A percentile compares a stretch with the other conserved stretches of the same genome.
Evolutionary conservation across 1,284 basidiomycete genomes (phyloP).

Genomic region (Kwoniella shivajii): DNA sequence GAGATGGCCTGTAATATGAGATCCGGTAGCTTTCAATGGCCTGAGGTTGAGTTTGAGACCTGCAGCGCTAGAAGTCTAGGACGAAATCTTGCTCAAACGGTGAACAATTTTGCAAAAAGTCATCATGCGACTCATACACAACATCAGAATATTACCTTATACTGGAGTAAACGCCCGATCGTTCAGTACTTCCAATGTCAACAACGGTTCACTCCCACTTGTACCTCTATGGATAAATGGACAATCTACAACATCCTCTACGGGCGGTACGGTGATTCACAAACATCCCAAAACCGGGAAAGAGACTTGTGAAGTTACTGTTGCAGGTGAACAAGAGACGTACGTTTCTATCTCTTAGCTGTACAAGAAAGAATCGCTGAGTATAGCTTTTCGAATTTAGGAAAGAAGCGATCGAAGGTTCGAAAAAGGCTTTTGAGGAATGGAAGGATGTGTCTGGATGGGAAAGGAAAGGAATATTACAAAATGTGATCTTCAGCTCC

Average conservation of each 20-base stretch:
- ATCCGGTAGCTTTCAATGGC: too few species aligned
- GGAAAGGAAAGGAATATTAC: constrained; percentile 25
- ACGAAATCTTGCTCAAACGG: too few species aligned
- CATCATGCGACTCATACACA: background rate
- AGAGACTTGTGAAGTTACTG: constrained; percentile 22
- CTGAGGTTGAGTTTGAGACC: too few species aligned
- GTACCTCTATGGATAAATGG: constrained; percentile 31
- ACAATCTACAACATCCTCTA: constrained; percentile 11
- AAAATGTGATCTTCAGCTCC: constrained; percentile 15
- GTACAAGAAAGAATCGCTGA: too few species aligned
- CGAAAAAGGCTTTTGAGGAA: constrained; percentile 17
- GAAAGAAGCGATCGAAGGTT: constrained; percentile 12
- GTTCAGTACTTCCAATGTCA: background rate
- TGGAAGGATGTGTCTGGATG: constrained; percentile 26
- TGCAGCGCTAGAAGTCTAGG: too few species aligned
- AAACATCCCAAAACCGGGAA: constrained; percentile 20
- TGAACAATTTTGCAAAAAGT: too few species aligned
- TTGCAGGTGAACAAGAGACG: constrained; percentile 31
- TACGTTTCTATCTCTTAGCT: constrained; percentile 9
- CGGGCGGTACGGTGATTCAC: constrained; percentile 8
- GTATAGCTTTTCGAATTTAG: too few species aligned
- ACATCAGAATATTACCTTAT: background rate
- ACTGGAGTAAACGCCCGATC: background rate
- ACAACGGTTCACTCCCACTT: background rate
- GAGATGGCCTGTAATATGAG: too few species aligned